A percentile compares a stretch with the other conserved stretches of the same genome.
These are phyloP conservation scores for Moricandia moricandioides DNA, from an alignment of 345 rosid genomes.

Conservation along the genomic window DNA sequence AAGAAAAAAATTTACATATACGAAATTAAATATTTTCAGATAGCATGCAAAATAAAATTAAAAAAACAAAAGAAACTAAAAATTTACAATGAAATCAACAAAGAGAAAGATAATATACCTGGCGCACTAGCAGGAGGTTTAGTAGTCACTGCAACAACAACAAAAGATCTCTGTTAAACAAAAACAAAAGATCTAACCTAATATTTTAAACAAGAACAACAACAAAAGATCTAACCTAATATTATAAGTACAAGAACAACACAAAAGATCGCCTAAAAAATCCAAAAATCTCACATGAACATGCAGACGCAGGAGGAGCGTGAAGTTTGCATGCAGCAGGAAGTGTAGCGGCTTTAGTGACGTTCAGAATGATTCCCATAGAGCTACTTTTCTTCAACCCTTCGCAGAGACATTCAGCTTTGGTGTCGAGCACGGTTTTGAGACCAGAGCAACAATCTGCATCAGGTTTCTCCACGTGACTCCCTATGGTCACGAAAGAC, in stretches of 20 bases:
- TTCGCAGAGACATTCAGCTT: conserved; percentile 26
- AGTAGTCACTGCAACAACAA: conserved; percentile 10
- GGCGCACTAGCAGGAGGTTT: conserved; percentile 4
- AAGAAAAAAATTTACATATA: too few species aligned
- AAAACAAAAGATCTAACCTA: neutral
- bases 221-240: neutral
- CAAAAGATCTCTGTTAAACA: neutral
- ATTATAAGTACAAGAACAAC: neutral
- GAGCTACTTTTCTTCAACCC: conserved; percentile 16
- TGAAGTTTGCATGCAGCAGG: conserved; percentile 22
- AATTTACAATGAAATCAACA: neutral
- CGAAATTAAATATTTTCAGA: neutral
- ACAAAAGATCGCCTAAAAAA: neutral
- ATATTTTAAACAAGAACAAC: neutral
- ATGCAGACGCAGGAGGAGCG: conserved; percentile 21
- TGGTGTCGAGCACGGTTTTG: conserved; percentile 10
- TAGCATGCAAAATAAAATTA: neutral
- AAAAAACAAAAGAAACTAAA: neutral
- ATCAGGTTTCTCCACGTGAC: conserved; percentile 3
- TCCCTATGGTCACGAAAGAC: conserved; percentile 19
- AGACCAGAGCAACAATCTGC: conserved; percentile 11
- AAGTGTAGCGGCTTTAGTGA: conserved; percentile 29
- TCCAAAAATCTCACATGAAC: conserved; percentile 17
- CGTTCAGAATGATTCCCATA: neutral
- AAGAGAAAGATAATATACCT: conserved; percentile 13